Evolutionary conservation across 1,284 basidiomycete species (phyloP), one percentile per base, ranked within the genome.

Genomic region (Coniophora puteana): DNA sequence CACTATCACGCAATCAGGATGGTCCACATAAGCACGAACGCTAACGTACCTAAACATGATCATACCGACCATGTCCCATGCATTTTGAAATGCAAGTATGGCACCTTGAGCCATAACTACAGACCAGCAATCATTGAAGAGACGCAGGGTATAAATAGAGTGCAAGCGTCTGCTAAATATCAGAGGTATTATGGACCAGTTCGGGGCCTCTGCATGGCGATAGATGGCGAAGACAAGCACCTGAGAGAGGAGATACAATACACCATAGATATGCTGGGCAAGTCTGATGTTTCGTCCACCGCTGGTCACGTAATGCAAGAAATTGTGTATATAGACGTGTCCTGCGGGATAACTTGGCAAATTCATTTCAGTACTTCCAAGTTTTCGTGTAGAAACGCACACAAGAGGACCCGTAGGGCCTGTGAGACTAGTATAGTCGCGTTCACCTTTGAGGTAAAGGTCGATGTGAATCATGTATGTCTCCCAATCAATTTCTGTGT

Each of bases 401-500:
- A 98, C 94, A 12, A 96, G 72, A 5, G 91, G 92, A 5, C 96
- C 96, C 3, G 93, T 97, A 7, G 93, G 93, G 0, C 95, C 95
- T 44, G 76, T 72, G 45, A 99, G 86, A 43, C 74, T 67, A n/a
- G 78, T 70, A 59, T 99, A 99, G 60, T 94, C 80, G 21, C 86
- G 72, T 63, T 96, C 85, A 27, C 95, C 95, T 33, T 80, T 75
- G 33, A 88, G 56, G 63, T 89, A 94, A 36, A 89, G 62, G 40
- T 84, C 74, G 2, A 89, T 78, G 48, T 99, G 96, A 45, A 86
- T 72, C 77, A 94, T 86, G 57, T 96, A 96, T 0, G 93, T 95
- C 58, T 82, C 76, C 79, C 89, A 99, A 67, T 99, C 96, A 55
- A 99, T 99, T 66, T 99, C 95, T n/a, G 96, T 99, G 67, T 94